These are phyloP conservation scores for Plantago ovata DNA, from an alignment of 257 asterid species.

Conservation along the genomic window DNA sequence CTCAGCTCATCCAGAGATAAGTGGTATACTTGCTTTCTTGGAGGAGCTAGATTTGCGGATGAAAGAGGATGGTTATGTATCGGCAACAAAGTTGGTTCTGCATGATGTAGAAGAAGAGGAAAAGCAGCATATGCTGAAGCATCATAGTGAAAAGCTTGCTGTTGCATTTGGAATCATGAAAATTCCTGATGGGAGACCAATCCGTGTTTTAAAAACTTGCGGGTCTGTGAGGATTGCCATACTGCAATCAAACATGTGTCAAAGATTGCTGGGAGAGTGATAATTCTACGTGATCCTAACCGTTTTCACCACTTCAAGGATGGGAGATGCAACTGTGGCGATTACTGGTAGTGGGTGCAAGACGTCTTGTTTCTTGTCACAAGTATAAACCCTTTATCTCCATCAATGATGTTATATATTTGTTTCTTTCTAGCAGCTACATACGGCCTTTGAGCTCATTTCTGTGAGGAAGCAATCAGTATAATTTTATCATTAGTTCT, in stretches of 20 bases:
- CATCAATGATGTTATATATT: too few species aligned
- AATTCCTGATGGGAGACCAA: conserved; percentile 68
- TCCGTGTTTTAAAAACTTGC: conserved; percentile 80
- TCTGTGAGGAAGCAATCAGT: too few species aligned
- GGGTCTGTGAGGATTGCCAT: conserved; percentile 95
- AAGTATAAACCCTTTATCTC: too few species aligned
- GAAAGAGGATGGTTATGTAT: conserved; percentile 66
- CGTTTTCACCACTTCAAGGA: conserved; percentile 87
- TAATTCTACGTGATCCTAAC: conserved; percentile 79
- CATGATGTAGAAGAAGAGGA: conserved; percentile 99
- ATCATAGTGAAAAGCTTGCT: conserved; percentile 89
- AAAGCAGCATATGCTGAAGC: conserved; percentile 77
- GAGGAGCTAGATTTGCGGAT: conserved; percentile 67
- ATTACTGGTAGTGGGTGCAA: conserved; percentile 76
- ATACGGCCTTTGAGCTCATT: too few species aligned
- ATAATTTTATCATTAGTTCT: too few species aligned
- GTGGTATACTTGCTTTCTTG: conserved; percentile 54
- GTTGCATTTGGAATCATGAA: conserved; percentile 83
- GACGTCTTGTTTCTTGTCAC: too few species aligned
- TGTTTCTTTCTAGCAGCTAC: too few species aligned
- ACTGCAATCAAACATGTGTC: conserved; percentile 72
- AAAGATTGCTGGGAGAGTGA: conserved; percentile 69
- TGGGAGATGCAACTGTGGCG: conserved; percentile 91
- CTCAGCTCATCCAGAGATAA: conserved; percentile 59
- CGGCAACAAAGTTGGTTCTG: conserved; percentile 73